A percentile compares a stretch with the other conserved stretches of the same genome.
Conservation (phyloP, 2,329 filamentous ascomycete species). For the Penicillium verrucosum region DNA sequence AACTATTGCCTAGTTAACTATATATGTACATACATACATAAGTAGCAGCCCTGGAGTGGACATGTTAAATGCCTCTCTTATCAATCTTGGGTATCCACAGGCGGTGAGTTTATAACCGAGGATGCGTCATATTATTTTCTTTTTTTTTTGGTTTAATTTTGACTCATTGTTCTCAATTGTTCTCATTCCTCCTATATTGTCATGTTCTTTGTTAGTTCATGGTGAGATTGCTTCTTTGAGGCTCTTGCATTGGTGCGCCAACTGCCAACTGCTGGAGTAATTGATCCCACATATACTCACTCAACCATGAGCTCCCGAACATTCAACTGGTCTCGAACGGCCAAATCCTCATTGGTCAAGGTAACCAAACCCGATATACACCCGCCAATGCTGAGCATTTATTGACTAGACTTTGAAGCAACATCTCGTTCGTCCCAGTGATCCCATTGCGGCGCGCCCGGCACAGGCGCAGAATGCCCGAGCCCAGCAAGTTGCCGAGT, state of each 20-base stretch:
- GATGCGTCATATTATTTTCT: constrained; percentile 9
- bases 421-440: constrained; percentile 18
- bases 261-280: constrained; percentile 1
- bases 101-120: constrained; percentile 9
- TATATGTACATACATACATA: too few species aligned
- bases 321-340: constrained; percentile 31
- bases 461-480: constrained; percentile 17
- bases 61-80: constrained; percentile 6
- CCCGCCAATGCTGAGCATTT: neutral
- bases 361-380: constrained; percentile 16
- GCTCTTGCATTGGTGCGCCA: neutral
- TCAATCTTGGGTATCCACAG: constrained; percentile 10
- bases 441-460: constrained; percentile 10
- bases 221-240: neutral
- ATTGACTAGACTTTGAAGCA: constrained; percentile 19
- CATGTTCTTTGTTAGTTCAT: constrained; percentile 15
- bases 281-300: neutral
- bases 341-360: constrained; percentile 29
- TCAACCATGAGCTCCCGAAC: constrained; percentile 37
- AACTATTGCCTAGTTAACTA: too few species aligned
- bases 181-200: neutral
- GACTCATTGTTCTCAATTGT: neutral
- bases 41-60: neutral
- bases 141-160: constrained; percentile 4
- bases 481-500: constrained; percentile 29